phyloP scores from a whole-genome alignment of 73 alveolate genomes.

The Durusdinium trenchii region DNA sequence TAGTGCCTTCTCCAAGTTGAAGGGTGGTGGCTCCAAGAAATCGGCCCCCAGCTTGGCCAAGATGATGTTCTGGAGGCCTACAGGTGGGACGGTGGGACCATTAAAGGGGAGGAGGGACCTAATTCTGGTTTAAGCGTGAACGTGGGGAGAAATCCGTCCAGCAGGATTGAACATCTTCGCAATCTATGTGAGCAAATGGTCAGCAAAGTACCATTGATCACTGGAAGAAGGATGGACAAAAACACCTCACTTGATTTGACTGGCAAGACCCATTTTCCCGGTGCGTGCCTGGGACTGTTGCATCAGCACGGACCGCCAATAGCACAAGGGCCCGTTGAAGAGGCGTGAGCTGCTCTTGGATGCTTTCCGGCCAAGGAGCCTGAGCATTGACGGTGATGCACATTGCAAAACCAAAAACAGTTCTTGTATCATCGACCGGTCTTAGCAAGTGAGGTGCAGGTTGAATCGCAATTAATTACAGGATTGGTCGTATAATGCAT shows the following conservation, averaged over 20 bases:
- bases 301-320: conserved; percentile 92
- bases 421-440: too few relatives aligned
- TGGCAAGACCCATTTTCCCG: not conserved
- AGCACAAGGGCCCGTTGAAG: conserved; percentile 76
- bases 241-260: not conserved
- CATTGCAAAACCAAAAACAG: too few relatives aligned
- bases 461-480: too few relatives aligned
- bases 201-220: not conserved
- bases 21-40: conserved; percentile 99
- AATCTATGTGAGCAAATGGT: not conserved
- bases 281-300: conserved; percentile 15
- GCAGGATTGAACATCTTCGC: too few relatives aligned
- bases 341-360: conserved; percentile 71
- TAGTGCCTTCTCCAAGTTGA: conserved; percentile 98
- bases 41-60: conserved; percentile 93
- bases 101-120: too few relatives aligned
- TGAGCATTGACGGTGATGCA: not conserved
- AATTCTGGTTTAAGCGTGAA: too few relatives aligned
- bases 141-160: too few relatives aligned
- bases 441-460: too few relatives aligned
- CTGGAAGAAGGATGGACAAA: not conserved
- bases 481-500: too few relatives aligned
- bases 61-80: conserved; percentile 60
- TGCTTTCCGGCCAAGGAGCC: conserved; percentile 73
- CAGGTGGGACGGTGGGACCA: not conserved